These are phyloP conservation scores for Oryza brachyantha DNA, from an alignment of 176 grass and related monocot genomes.

Conservation along the genomic window DNA sequence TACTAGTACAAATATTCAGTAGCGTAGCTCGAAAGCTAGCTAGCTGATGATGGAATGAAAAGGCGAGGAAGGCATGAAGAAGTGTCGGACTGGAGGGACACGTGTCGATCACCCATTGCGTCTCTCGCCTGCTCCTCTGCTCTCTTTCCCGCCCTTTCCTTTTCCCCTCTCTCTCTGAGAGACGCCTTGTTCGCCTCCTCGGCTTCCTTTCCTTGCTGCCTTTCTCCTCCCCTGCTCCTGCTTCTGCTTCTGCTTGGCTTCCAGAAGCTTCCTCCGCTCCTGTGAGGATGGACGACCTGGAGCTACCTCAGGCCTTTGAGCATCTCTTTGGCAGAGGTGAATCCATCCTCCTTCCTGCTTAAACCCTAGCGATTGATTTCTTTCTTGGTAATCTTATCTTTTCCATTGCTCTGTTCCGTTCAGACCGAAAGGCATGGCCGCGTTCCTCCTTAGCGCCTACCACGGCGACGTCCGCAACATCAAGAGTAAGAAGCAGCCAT, in stretches of 20 bases:
- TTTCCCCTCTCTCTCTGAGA: background rate
- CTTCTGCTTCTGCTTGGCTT: background rate
- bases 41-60: too few relatives aligned
- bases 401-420: background rate
- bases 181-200: background rate
- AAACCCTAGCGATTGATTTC: background rate
- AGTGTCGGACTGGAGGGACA: background rate
- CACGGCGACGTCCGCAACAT: background rate
- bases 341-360: background rate
- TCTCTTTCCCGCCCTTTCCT: background rate
- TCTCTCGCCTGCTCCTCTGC: background rate
- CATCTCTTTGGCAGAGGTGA: conserved; percentile 24
- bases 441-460: conserved; percentile 22
- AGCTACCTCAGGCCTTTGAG: background rate
- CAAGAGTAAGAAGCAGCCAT: conserved; percentile 27
- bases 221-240: background rate
- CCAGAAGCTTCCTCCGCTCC: conserved; percentile 10
- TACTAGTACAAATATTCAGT: background rate
- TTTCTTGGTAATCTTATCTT: background rate
- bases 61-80: background rate
- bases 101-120: background rate
- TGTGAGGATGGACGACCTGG: background rate
- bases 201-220: too few relatives aligned
- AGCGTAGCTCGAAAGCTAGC: background rate
- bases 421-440: too few relatives aligned